Evolutionary conservation across 2,329 filamentous ascomycete species (phyloP), one percentile per base, ranked within the genome.

Genomic region (Ophiostoma novo-ulmi): DNA sequence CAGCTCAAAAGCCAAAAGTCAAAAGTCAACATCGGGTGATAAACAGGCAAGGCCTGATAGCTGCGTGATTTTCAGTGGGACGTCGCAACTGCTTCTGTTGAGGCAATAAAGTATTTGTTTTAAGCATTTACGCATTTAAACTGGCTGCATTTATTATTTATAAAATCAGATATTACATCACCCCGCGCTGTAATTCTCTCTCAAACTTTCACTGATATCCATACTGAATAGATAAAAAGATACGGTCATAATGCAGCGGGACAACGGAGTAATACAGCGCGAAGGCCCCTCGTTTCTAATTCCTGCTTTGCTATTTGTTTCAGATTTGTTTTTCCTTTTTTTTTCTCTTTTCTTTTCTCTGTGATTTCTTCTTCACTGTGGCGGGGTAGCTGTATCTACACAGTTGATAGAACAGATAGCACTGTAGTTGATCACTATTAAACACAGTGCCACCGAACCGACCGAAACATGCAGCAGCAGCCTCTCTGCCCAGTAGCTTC

Each of bases 11-110:
- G 58, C 3, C 31, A 31, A 61, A 26, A 63, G 58, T 4, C 31
- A 31, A 61, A 70, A 70, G 39, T 31, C 8, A n/a, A 22, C 22
- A 67, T 61, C 55, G n/a, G 48, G 52, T 41, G 58, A 64, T 61
- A 22, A 39, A 22, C 20, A 35, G 41, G 17, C 11, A 13, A 35
- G 41, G 17, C 11, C 58, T 31, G 65, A 71, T n/a, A 66, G 58
- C 64, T 72, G 71, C 69, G 71, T 72, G 71, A 72, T 72, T 73
- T 73, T 73, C 39, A 38, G 44, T 6, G 70, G 61, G 35, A 63
- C 61, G 22, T 5, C 11, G 26, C 22, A 63, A 20, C 44, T 48
- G 41, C 44, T 39, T 39, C 52, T 63, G 31, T 63, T 55, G 48
- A 66, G 48, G 17, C 17, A 65, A 65, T 35, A 70, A 26, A 68